A percentile compares a stretch with the other conserved stretches of the same genome.
phyloP scores from a whole-genome alignment of 148 eudicot genomes.

The Gaultheria prostrata region DNA sequence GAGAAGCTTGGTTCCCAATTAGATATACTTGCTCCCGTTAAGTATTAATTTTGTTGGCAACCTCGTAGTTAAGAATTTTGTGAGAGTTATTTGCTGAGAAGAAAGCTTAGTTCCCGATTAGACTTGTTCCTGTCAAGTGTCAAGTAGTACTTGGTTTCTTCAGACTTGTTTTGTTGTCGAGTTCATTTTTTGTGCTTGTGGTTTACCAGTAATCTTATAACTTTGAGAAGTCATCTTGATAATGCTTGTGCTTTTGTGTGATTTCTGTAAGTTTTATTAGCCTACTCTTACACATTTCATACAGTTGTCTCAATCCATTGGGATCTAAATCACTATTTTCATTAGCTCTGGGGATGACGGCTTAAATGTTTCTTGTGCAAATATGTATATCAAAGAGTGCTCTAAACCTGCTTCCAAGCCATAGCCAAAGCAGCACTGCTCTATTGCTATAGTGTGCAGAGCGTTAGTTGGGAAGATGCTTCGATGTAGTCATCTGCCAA shows the following conservation, averaged over 20 bases:
- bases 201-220: background rate
- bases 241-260: background rate
- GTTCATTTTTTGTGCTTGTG: background rate
- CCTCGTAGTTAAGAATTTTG: background rate
- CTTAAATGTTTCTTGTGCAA: background rate
- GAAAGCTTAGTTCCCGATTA: background rate
- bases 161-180: background rate
- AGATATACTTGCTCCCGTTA: conserved; percentile 33
- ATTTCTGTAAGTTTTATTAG: background rate
- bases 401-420: background rate
- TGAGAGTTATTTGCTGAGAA: background rate
- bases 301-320: background rate
- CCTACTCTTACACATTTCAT: background rate
- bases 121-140: background rate
- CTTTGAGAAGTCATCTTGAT: background rate
- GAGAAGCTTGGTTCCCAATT: conserved; percentile 54
- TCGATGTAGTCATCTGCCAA: background rate
- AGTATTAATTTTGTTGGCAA: conserved; percentile 20
- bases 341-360: background rate
- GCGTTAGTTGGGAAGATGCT: background rate
- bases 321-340: background rate
- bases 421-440: background rate
- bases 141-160: background rate
- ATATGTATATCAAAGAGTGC: too few species aligned
- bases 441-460: background rate